Base-by-base conservation (phyloP, 2,329 filamentous ascomycete species). In the Plenodomus tracheiphilus region DNA sequence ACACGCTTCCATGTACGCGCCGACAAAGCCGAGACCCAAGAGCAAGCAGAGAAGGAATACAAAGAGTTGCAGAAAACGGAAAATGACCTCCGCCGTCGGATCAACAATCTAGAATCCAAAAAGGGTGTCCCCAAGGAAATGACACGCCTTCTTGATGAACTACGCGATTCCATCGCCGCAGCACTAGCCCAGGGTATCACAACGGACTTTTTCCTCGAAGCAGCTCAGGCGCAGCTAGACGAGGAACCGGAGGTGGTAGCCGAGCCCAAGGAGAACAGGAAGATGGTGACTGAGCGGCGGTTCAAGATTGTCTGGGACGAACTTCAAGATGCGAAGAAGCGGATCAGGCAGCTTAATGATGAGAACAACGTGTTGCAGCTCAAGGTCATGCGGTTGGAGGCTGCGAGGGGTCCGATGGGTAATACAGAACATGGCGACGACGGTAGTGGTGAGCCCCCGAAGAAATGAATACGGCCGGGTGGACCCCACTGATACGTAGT, bases 81-180 rank as follows among this genome's bases (percentile, higher is more conserved):
- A 25, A 34, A 39, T 7, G 47, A 51, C 16, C 48, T 66, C 0
- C 56, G 57, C 18, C 43, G 49, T 20, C 56, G 53, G 13, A 52
- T 64, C 2, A 17, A 46, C 5, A 51, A 34, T 25, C 47, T 64
- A 7, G 48, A 58, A 11, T 43, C 61, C 16, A 34, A 42, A 2
- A 62, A 56, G 41, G 54, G 56, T 5, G 48, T 63, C 11, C 61
- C 61, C 2, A 39, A 28, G 18, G 54, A 59, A 39, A 61, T 64
- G 56, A 47, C 39, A 8, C 34, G 35, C 11, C 52, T 39, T 8
- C 47, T 65, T n/a, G 50, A 64, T 17, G 47, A 59, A 39, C 45
- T 65, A 1, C 53, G 51, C 28, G 39, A 35, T 2, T 50, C 53
- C 2, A 37, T 64, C 8, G 46, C 53, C 2, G 43, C 46, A 1